These are phyloP conservation scores for Saccharomyces eubayanus DNA, from an alignment of 805 yeast species.

Conservation along the genomic window DNA sequence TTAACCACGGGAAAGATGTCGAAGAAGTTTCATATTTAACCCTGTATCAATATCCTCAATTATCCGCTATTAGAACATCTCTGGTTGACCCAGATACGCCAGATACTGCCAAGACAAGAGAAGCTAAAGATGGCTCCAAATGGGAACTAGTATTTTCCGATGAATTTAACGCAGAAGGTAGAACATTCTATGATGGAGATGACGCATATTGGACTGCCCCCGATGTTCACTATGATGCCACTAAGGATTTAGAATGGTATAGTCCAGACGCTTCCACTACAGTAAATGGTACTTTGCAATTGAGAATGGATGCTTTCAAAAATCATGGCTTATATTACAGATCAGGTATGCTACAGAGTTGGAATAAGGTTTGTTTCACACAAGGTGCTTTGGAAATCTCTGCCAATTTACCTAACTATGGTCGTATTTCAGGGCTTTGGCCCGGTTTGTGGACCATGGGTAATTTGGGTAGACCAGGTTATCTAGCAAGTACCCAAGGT, in stretches of 20 bases:
- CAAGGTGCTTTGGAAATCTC: constrained; percentile 71
- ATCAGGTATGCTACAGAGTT: constrained; percentile 80
- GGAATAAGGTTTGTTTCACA: constrained; percentile 83
- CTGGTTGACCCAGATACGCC: constrained; percentile 58
- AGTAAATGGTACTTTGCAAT: constrained; percentile 52
- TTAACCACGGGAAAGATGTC: constrained; percentile 20
- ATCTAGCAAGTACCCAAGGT: constrained; percentile 74
- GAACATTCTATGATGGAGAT: constrained; percentile 81
- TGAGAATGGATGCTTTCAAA: constrained; percentile 69
- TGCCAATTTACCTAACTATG: constrained; percentile 67
- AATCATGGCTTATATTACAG: constrained; percentile 74
- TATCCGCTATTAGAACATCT: constrained; percentile 41
- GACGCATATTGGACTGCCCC: constrained; percentile 84
- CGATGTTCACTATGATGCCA: constrained; percentile 74
- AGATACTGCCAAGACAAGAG: constrained; percentile 37
- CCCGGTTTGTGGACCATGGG: constrained; percentile 94
- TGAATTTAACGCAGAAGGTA: constrained; percentile 78
- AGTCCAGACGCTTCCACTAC: constrained; percentile 82
- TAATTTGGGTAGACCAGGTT: constrained; percentile 83
- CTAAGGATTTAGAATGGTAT: constrained; percentile 86
- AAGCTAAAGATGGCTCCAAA: constrained; percentile 48
- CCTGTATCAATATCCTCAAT: constrained; percentile 39
- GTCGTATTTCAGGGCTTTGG: constrained; percentile 75
- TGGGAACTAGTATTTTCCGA: constrained; percentile 80
- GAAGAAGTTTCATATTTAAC: constrained; percentile 36